These are phyloP conservation scores for Colletotrichum phormii DNA, from an alignment of 2,329 filamentous ascomycete genomes.

Conservation along the genomic window DNA sequence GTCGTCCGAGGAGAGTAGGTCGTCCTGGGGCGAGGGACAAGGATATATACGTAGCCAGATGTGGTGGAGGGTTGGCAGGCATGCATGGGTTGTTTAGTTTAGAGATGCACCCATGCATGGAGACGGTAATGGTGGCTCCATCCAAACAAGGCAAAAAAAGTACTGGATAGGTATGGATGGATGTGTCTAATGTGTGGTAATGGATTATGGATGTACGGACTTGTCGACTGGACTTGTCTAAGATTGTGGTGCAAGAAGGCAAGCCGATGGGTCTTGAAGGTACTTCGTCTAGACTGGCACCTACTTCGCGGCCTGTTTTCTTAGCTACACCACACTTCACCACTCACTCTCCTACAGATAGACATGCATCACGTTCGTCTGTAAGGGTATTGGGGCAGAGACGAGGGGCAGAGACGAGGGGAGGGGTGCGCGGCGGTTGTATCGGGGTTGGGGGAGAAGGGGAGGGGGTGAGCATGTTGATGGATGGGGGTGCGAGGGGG, in stretches of 20 bases:
- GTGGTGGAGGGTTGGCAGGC: slow-evolving; percentile 26
- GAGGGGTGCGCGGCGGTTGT: slow-evolving; percentile 35
- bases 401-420: slow-evolving; percentile 4
- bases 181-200: slow-evolving; percentile 28
- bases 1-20: slow-evolving; percentile 41
- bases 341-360: background rate
- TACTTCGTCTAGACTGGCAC: slow-evolving; percentile 30
- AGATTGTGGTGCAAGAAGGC: slow-evolving; percentile 32
- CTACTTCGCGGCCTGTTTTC: slow-evolving; percentile 27
- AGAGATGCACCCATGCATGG: slow-evolving; percentile 37
- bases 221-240: slow-evolving; percentile 18
- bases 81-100: slow-evolving; percentile 25
- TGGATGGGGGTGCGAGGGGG: slow-evolving; percentile 8
- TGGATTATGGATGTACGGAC: slow-evolving; percentile 35
- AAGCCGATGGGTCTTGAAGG: slow-evolving; percentile 31
- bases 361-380: slow-evolving; percentile 32
- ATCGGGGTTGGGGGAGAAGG: slow-evolving; percentile 22
- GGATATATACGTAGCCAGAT: slow-evolving; percentile 58
- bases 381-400: slow-evolving; percentile 29
- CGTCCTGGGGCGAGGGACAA: slow-evolving; percentile 52
- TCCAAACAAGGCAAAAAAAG: slow-evolving; percentile 31
- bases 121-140: slow-evolving; percentile 29
- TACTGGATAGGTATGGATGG: slow-evolving; percentile 22
- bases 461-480: slow-evolving; percentile 6
- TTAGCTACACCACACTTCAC: slow-evolving; percentile 26